A percentile compares a stretch with the other conserved stretches of the same genome.
These are phyloP conservation scores for Orobanche coerulescens DNA, from an alignment of 257 asterid species.

Conservation along the genomic window DNA sequence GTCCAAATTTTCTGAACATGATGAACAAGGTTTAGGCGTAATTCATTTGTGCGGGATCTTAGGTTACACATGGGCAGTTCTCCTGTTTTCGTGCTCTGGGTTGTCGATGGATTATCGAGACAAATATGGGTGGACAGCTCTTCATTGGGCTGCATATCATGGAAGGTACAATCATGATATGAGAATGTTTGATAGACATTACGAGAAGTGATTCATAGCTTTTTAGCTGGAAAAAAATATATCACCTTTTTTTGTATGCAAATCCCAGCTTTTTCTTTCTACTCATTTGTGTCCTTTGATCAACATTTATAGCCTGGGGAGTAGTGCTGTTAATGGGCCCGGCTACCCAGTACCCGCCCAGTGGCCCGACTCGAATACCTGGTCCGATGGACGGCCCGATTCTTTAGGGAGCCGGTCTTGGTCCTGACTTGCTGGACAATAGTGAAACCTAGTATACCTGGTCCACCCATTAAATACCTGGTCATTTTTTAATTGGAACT, in stretches of 20 bases:
- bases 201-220: too few relatives aligned
- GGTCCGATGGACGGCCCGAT: too few relatives aligned
- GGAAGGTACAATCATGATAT: constrained; percentile 47
- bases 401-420: too few relatives aligned
- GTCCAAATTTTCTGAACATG: constrained; percentile 41
- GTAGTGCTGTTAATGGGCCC: too few relatives aligned
- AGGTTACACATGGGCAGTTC: constrained; percentile 67
- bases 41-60: constrained; percentile 70
- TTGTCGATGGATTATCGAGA: constrained; percentile 69
- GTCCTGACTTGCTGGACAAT: too few relatives aligned
- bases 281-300: neutral
- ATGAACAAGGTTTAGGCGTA: constrained; percentile 62
- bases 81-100: constrained; percentile 58
- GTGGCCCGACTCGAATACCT: too few relatives aligned
- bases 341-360: too few relatives aligned
- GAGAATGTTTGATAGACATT: too few relatives aligned
- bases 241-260: neutral
- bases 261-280: neutral
- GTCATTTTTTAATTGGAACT: too few relatives aligned
- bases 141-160: constrained; percentile 77
- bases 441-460: too few relatives aligned
- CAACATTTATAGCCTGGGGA: neutral
- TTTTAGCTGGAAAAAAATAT: neutral
- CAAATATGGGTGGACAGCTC: constrained; percentile 71
- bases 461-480: too few relatives aligned